Percentiles rank a stretch among this genome's conserved stretches.
These are phyloP conservation scores for Rubroboletus satanas DNA, from an alignment of 768 basidiomycete genomes.

Conservation along the genomic window DNA sequence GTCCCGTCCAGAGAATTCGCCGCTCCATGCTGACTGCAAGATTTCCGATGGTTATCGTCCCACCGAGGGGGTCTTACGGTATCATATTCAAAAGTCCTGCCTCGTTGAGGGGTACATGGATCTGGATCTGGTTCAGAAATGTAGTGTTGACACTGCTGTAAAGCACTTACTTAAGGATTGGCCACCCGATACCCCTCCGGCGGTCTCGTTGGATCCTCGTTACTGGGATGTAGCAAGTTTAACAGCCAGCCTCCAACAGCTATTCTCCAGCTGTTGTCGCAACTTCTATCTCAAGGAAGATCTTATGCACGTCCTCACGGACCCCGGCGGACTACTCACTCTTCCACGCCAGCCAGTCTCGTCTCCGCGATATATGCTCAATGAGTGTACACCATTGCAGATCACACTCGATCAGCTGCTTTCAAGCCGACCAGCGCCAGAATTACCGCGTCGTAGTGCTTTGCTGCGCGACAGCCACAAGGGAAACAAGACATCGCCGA, in stretches of 20 bases:
- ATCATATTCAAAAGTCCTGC: too few relatives aligned
- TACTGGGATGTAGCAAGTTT: background rate
- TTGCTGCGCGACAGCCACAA: too few relatives aligned
- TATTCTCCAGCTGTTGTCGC: conserved; percentile 6
- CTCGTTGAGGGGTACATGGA: too few relatives aligned
- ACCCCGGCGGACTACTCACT: background rate
- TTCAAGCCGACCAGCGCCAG: background rate
- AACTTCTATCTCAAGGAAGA: conserved; percentile 2
- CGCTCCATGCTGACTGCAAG: too few relatives aligned
- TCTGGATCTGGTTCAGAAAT: too few relatives aligned
- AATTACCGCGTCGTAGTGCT: too few relatives aligned
- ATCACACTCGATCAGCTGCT: background rate
- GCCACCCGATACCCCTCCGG: conserved; percentile 5
- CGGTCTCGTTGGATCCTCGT: background rate
- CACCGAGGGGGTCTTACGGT: too few relatives aligned
- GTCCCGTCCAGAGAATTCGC: too few relatives aligned
- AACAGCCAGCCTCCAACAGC: background rate
- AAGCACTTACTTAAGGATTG: conserved; percentile 6
- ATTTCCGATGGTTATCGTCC: too few relatives aligned
- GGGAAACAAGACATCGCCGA: too few relatives aligned
- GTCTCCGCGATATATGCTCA: too few relatives aligned
- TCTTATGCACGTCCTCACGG: background rate
- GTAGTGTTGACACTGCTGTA: background rate
- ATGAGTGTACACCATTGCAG: background rate
- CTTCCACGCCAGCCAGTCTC: background rate